A percentile compares a stretch with the other conserved stretches of the same genome.
These are phyloP conservation scores for Claviceps citrina DNA, from an alignment of 2,329 filamentous ascomycete genomes.

Conservation along the genomic window DNA sequence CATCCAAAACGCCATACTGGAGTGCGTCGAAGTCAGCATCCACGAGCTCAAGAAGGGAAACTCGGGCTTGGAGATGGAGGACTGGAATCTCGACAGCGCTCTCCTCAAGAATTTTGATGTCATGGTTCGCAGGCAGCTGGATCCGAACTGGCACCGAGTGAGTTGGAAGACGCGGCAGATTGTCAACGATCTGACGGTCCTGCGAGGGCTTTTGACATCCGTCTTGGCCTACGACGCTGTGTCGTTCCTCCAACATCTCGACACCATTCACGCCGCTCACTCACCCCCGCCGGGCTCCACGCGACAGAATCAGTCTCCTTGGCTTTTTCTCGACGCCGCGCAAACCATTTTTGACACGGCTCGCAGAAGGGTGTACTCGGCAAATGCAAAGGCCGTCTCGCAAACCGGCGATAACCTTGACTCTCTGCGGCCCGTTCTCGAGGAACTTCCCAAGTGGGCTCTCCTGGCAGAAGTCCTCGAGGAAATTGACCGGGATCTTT, in stretches of 20 bases:
- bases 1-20: slow-evolving; percentile 87
- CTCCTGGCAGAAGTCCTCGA: slow-evolving; percentile 78
- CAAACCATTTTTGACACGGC: slow-evolving; percentile 88
- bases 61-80: slow-evolving; percentile 80
- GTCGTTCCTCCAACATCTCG: slow-evolving; percentile 80
- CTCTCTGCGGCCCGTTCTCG: slow-evolving; percentile 63
- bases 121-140: slow-evolving; percentile 73
- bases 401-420: slow-evolving; percentile 32
- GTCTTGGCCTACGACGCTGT: slow-evolving; percentile 80
- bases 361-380: slow-evolving; percentile 71
- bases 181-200: slow-evolving; percentile 70
- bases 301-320: slow-evolving; percentile 78
- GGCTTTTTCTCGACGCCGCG: slow-evolving; percentile 89
- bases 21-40: slow-evolving; percentile 91
- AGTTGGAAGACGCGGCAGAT: slow-evolving; percentile 93
- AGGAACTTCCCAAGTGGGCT: slow-evolving; percentile 90
- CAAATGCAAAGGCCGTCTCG: slow-evolving; percentile 40
- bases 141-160: slow-evolving; percentile 93
- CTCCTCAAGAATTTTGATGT: slow-evolving; percentile 85
- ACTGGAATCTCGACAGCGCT: slow-evolving; percentile 91
- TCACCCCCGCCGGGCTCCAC: slow-evolving; percentile 77
- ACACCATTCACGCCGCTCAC: slow-evolving; percentile 84
- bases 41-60: slow-evolving; percentile 87
- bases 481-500: slow-evolving; percentile 82
- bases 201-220: slow-evolving; percentile 67